Evolutionary conservation across 1,284 basidiomycete genomes (phyloP).

Genomic region (Xanthoconium separans): DNA sequence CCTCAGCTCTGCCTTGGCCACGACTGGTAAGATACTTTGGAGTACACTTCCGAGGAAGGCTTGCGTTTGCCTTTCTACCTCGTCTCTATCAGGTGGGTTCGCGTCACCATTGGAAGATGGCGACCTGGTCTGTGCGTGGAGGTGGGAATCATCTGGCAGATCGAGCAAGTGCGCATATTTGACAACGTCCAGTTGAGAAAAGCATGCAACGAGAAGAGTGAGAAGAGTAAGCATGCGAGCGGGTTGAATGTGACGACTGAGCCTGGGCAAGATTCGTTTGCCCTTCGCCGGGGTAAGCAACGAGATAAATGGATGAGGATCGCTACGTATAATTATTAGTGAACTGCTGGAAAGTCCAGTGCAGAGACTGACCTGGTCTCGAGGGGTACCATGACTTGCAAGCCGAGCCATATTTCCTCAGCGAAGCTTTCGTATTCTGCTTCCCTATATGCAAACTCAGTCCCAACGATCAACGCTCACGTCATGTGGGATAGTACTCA

Average conservation of each 20-base stretch:
- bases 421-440: constrained; percentile 60
- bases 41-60: constrained; percentile 85
- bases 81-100: constrained; percentile 51
- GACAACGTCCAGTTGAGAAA: constrained; percentile 91
- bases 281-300: constrained; percentile 89
- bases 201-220: constrained; percentile 92
- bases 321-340: constrained; percentile 42
- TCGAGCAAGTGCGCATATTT: constrained; percentile 72
- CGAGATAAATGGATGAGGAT: constrained; percentile 96
- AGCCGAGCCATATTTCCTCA: constrained; percentile 76
- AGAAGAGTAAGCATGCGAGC: constrained; percentile 85
- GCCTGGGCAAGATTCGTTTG: constrained; percentile 87
- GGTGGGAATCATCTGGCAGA: constrained; percentile 52
- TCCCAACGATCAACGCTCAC: neutral
- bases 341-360: constrained; percentile 1
- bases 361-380: constrained; percentile 69
- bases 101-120: constrained; percentile 20
- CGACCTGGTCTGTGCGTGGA: constrained; percentile 21
- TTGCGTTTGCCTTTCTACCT: constrained; percentile 86
- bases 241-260: constrained; percentile 82
- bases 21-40: constrained; percentile 82
- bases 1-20: constrained; percentile 76
- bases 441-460: constrained; percentile 44
- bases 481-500: constrained; percentile 28
- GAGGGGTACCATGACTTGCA: constrained; percentile 88